phyloP scores from a whole-genome alignment of 2,329 filamentous ascomycete genomes.

The Proliferodiscus dingleyae region DNA sequence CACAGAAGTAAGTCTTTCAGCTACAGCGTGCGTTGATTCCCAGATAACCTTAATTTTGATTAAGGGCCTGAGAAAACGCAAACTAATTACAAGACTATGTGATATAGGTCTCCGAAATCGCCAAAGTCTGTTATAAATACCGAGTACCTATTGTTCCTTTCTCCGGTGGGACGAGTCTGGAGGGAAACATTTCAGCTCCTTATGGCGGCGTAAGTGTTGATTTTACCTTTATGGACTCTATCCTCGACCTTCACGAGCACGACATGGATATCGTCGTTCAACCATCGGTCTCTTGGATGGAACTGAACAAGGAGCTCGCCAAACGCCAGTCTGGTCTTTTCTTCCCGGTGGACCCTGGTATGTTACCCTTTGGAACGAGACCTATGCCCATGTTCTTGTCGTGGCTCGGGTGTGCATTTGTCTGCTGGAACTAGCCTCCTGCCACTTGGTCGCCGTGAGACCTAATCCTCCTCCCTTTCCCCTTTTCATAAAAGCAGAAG shows the following conservation, averaged over 20 bases:
- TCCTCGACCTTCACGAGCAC: slow-evolving; percentile 68
- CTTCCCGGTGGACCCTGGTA: slow-evolving; percentile 76
- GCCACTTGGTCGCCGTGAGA: too few species aligned
- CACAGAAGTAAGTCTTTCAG: slow-evolving; percentile 41
- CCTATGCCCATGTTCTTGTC: too few species aligned
- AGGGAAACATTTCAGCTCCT: slow-evolving; percentile 85
- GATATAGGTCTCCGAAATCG: slow-evolving; percentile 51
- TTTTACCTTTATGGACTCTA: slow-evolving; percentile 75
- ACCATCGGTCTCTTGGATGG: slow-evolving; percentile 88
- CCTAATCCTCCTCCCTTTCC: too few species aligned
- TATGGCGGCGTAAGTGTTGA: slow-evolving; percentile 86
- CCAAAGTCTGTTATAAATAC: slow-evolving; percentile 70
- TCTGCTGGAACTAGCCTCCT: too few species aligned
- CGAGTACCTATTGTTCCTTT: slow-evolving; percentile 77
- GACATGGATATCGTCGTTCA: slow-evolving; percentile 94
- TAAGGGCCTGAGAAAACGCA: too few species aligned
- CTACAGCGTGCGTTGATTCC: too few species aligned
- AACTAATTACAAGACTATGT: too few species aligned
- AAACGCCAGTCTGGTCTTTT: slow-evolving; percentile 73
- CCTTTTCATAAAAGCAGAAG: too few species aligned
- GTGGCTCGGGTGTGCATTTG: too few species aligned
- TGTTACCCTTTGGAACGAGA: too few species aligned
- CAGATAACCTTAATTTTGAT: too few species aligned
- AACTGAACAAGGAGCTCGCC: slow-evolving; percentile 67
- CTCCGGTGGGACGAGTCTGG: slow-evolving; percentile 79